Base-by-base conservation (phyloP, 352 stramenopile genomes). In the Phytophthora ohioensis region DNA sequence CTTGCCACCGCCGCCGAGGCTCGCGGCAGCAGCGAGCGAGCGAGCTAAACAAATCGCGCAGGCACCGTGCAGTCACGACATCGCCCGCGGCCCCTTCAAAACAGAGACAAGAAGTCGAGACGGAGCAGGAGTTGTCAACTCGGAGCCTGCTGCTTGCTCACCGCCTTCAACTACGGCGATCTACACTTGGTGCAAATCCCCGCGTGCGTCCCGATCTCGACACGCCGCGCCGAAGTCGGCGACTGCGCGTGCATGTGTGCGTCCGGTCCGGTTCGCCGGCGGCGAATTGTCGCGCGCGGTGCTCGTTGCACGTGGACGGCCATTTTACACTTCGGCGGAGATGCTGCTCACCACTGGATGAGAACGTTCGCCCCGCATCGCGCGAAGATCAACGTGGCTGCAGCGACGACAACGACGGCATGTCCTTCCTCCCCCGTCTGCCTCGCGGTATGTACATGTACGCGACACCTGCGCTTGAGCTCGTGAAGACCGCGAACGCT, bases 101-200 rank as follows among this genome's bases (percentile, higher is more conserved):
- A 47, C 56, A 72, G 65, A 63, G 42, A 62, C 65, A 73, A 54
- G 61, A 64, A 59, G 34, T 36, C 59, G 49, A 61, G 49, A 60
- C 60, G 64, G 36, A 31, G 48, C 64, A 67, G 48, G 43, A 67
- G 36, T 63, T 62, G 57, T 68, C 65, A 62, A 67, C 51, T 62
- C 64, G 39, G 42, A 62, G 27, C 27, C 35, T 46, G 34, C 30
- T 53, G 57, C 57, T 61, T 62, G 64, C 49, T 67, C 64, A 71
- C 46, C n/a, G 48, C 30, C 54, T 60, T 58, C 46, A 56, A 59
- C 32, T 49, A 27, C 38, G 30, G 53, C 32, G 41, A 66, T 57
- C 54, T 70, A 70, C 55, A 70, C 64, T 60, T 63, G 27, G n/a
- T 66, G 48, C 64, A 71, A 61, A 67, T 71, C 56, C 4, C 21